A percentile compares a stretch with the other conserved stretches of the same genome.
Evolutionary conservation across 2,329 filamentous ascomycete species (phyloP).

Genomic region (Fusarium goolgardi): DNA sequence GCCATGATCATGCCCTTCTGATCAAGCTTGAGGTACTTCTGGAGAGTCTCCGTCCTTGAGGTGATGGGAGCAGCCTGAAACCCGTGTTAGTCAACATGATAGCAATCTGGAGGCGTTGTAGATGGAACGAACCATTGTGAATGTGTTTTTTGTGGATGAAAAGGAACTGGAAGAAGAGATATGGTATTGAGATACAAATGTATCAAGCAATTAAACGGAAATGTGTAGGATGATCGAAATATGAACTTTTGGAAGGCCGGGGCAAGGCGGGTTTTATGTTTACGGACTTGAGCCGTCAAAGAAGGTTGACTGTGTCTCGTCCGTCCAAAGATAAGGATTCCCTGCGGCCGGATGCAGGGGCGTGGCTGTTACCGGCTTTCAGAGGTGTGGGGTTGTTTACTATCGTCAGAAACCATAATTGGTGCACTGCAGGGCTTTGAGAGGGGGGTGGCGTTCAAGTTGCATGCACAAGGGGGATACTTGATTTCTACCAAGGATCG

Average conservation of each 20-base stretch:
- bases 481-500: constrained; percentile 21
- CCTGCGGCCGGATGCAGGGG: constrained; percentile 47
- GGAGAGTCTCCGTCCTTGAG: constrained; percentile 62
- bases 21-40: constrained; percentile 91
- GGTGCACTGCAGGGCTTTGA: constrained; percentile 21
- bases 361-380: constrained; percentile 45
- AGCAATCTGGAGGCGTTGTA: background rate
- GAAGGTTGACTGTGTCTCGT: constrained; percentile 34
- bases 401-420: constrained; percentile 33
- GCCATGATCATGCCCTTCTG: constrained; percentile 91
- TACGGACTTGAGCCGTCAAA: constrained; percentile 38
- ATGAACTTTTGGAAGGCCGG: constrained; percentile 26
- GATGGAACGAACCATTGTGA: constrained; percentile 40
- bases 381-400: constrained; percentile 27
- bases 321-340: constrained; percentile 45
- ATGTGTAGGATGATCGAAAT: constrained; percentile 44
- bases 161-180: constrained; percentile 8
- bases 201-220: constrained; percentile 39
- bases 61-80: constrained; percentile 32
- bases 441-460: constrained; percentile 27
- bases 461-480: constrained; percentile 30
- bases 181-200: constrained; percentile 29
- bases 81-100: constrained; percentile 30
- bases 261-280: constrained; percentile 47
- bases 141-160: constrained; percentile 12